Evolutionary conservation across 2,329 filamentous ascomycete genomes (phyloP).

Genomic region (Nemania serpens): DNA sequence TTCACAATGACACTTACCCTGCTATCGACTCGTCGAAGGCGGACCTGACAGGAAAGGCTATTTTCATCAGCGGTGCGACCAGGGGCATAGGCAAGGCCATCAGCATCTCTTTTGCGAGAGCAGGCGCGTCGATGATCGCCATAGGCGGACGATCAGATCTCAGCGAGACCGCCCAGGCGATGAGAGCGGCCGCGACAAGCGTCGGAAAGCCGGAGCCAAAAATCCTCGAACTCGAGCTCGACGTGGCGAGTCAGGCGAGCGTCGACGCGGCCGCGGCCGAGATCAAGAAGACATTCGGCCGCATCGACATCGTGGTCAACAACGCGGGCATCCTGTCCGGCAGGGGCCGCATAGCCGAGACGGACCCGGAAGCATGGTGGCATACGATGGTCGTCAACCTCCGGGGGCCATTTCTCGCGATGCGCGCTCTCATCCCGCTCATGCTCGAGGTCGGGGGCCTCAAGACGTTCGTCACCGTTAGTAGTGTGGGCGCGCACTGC

Average conservation of each 20-base stretch:
- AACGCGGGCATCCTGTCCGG: slow-evolving; percentile 38
- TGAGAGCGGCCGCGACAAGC: slow-evolving; percentile 35
- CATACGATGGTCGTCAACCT: slow-evolving; percentile 54
- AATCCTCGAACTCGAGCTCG: slow-evolving; percentile 41
- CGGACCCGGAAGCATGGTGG: slow-evolving; percentile 44
- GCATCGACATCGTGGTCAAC: slow-evolving; percentile 44
- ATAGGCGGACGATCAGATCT: slow-evolving; percentile 38
- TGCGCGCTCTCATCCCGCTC: slow-evolving; percentile 52
- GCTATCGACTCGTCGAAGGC: slow-evolving; percentile 39
- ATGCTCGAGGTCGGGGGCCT: slow-evolving; percentile 33
- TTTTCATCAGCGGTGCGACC: slow-evolving; percentile 46
- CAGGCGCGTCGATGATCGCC: slow-evolving; percentile 46
- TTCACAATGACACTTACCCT: slow-evolving; percentile 44
- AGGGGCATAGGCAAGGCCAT: slow-evolving; percentile 44
- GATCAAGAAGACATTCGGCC: slow-evolving; percentile 41
- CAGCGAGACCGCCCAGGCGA: slow-evolving; percentile 31
- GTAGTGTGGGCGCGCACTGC: slow-evolving; percentile 46
- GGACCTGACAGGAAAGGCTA: slow-evolving; percentile 38
- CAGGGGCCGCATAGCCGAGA: slow-evolving; percentile 31
- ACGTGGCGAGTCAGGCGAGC: slow-evolving; percentile 41
- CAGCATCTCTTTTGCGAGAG: slow-evolving; percentile 40
- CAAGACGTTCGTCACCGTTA: slow-evolving; percentile 50
- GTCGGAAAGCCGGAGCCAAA: slow-evolving; percentile 37
- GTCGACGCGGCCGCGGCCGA: slow-evolving; percentile 40
- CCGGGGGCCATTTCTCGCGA: slow-evolving; percentile 51